Percentiles rank a stretch among this genome's conserved stretches.
phyloP scores from a whole-genome alignment of 208 protist species.

The Lotmaria passim region DNA sequence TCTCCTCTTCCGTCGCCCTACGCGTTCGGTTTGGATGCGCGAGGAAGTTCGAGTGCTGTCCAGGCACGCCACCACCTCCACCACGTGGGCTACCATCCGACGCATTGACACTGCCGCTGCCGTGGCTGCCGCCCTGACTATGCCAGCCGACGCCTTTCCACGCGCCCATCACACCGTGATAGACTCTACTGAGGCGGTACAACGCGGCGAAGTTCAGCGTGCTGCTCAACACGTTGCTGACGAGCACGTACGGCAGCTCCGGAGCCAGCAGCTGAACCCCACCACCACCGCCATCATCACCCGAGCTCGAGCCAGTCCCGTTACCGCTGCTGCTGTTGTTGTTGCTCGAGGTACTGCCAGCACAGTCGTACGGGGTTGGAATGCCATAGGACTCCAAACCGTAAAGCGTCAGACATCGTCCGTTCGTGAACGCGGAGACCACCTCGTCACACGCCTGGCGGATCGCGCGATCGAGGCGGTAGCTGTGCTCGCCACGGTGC shows the following conservation, averaged over 20 bases:
- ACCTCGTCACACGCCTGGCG: slow-evolving; percentile 68
- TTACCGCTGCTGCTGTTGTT: background rate
- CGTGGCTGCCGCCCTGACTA: background rate
- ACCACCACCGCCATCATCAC: background rate
- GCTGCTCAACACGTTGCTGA: slow-evolving; percentile 50
- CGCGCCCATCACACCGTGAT: slow-evolving; percentile 35
- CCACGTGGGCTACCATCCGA: background rate
- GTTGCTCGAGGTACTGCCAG: too few relatives aligned
- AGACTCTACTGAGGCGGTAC: slow-evolving; percentile 52
- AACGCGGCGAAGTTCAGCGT: slow-evolving; percentile 48
- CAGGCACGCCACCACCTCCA: background rate
- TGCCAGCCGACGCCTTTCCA: too few relatives aligned
- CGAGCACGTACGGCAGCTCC: slow-evolving; percentile 46
- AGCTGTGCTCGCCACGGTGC: slow-evolving; percentile 1
- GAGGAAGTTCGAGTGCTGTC: background rate
- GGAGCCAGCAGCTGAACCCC: slow-evolving; percentile 23
- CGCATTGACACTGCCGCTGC: background rate
- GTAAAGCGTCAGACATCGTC: slow-evolving; percentile 39
- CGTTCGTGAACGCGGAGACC: slow-evolving; percentile 51
- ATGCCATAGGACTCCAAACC: slow-evolving; percentile 47
- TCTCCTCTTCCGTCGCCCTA: slow-evolving; percentile 25
- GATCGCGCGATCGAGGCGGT: slow-evolving; percentile 38
- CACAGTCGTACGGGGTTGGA: slow-evolving; percentile 22
- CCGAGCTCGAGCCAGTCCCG: too few relatives aligned
- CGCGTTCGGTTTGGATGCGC: slow-evolving; percentile 27